Evolutionary conservation across 2,329 filamentous ascomycete species (phyloP).

Genomic region (Aciculosporium take): DNA sequence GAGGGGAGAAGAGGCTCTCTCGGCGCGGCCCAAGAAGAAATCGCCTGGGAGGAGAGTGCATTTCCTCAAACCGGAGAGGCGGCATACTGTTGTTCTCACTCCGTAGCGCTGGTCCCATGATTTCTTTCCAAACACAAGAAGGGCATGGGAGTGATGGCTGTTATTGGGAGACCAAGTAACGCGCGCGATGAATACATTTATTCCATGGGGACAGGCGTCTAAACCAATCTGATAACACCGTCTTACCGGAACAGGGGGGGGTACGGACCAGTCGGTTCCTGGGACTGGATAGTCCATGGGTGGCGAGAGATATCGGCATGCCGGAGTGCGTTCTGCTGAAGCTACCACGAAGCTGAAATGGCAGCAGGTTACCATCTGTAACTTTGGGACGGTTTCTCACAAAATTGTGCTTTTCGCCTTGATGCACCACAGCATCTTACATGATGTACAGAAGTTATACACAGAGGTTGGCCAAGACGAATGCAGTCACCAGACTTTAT

Average conservation of each 20-base stretch:
- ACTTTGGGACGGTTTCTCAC: background rate
- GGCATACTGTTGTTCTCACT: slow-evolving; percentile 17
- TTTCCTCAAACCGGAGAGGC: slow-evolving; percentile 26
- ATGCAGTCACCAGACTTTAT: slow-evolving; percentile 37
- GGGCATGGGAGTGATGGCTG: background rate
- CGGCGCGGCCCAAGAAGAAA: slow-evolving; percentile 14
- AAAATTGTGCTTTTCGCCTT: background rate
- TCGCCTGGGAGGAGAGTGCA: slow-evolving; percentile 22
- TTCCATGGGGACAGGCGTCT: background rate
- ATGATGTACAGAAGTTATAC: slow-evolving; percentile 1
- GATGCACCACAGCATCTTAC: background rate
- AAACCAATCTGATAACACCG: background rate
- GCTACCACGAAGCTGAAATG: background rate
- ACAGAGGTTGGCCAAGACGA: background rate
- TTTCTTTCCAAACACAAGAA: background rate
- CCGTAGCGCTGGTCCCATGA: slow-evolving; percentile 3
- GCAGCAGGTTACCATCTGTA: background rate
- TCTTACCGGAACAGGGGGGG: background rate
- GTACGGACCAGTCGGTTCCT: background rate
- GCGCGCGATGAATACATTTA: background rate
- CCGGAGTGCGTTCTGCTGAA: background rate
- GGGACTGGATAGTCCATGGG: background rate
- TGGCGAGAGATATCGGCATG: background rate
- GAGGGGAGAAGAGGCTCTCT: slow-evolving; percentile 18
- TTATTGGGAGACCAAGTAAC: background rate